Conservation (phyloP, 768 basidiomycete species). For the Suillus weaverae region DNA sequence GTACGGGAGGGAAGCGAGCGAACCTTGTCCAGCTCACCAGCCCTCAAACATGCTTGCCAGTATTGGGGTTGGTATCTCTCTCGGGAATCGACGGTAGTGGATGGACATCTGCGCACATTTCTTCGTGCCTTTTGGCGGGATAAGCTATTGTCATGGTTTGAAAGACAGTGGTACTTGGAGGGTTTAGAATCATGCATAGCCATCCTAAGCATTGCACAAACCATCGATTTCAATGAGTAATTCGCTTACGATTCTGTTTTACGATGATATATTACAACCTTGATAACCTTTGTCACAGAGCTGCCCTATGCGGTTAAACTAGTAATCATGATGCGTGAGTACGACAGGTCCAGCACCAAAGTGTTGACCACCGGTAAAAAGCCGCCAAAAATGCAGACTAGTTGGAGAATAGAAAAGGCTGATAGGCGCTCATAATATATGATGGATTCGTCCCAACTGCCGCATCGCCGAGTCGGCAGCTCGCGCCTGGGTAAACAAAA, state of each 20-base stretch:
- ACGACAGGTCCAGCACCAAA: too few species aligned
- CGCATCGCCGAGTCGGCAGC: too few species aligned
- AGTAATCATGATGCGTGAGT: too few species aligned
- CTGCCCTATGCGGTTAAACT: too few species aligned
- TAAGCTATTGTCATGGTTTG: background rate
- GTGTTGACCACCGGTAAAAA: too few species aligned
- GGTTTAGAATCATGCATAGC: conserved; percentile 1
- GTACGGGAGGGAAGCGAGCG: background rate
- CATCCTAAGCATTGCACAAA: background rate
- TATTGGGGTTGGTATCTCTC: background rate
- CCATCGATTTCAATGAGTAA: background rate
- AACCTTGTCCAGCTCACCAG: background rate
- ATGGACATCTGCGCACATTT: background rate
- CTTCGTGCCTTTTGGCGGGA: background rate
- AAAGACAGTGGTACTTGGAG: background rate
- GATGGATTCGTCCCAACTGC: too few species aligned
- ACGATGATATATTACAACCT: background rate
- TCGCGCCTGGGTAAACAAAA: too few species aligned
- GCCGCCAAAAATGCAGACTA: too few species aligned
- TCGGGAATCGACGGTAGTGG: background rate
- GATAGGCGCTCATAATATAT: too few species aligned
- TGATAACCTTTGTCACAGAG: too few species aligned
- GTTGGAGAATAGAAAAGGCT: too few species aligned
- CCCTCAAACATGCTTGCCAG: background rate
- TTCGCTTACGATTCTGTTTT: background rate